A percentile compares a stretch with the other conserved stretches of the same genome.
phyloP scores from a whole-genome alignment of 108 stramenopile species.

The Cyclotella baltica region DNA sequence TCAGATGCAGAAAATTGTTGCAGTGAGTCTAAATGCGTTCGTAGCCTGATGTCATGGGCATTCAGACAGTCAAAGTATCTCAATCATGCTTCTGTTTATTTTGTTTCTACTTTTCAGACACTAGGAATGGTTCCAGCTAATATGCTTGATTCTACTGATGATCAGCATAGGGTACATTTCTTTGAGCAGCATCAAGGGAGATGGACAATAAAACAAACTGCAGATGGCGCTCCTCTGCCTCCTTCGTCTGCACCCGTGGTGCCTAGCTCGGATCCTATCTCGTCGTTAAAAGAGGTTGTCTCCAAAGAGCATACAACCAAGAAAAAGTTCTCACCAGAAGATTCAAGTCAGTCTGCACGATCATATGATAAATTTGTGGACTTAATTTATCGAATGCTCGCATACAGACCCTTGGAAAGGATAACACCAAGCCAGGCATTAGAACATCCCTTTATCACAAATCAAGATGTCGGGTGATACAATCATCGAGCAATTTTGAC shows the following conservation, averaged over 20 bases:
- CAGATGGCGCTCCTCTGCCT: constrained; percentile 40
- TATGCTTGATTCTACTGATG: constrained; percentile 80
- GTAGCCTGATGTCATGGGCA: neutral
- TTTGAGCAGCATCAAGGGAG: constrained; percentile 64
- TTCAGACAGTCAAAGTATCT: too few species aligned
- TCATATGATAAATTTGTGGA: constrained; percentile 94
- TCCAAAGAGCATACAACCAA: constrained; percentile 70
- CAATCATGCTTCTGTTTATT: constrained; percentile 5
- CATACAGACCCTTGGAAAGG: constrained; percentile 76
- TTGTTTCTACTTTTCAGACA: constrained; percentile 42
- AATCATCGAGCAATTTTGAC: neutral
- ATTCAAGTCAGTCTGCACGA: constrained; percentile 78
- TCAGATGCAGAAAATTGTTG: constrained; percentile 96
- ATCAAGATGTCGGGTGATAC: constrained; percentile 12
- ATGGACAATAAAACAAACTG: constrained; percentile 65
- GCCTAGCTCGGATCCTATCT: constrained; percentile 73
- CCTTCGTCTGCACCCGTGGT: constrained; percentile 46
- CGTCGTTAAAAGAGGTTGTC: constrained; percentile 79
- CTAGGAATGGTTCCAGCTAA: constrained; percentile 90
- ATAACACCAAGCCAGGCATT: constrained; percentile 89
- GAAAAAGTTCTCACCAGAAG: constrained; percentile 71
- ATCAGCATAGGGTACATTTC: constrained; percentile 78
- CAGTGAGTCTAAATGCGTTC: constrained; percentile 60
- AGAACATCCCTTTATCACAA: constrained; percentile 87
- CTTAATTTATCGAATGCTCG: constrained; percentile 91